Evolutionary conservation across 2,329 filamentous ascomycete genomes (phyloP).

Genomic region (Lasiodiplodia theobromae): DNA sequence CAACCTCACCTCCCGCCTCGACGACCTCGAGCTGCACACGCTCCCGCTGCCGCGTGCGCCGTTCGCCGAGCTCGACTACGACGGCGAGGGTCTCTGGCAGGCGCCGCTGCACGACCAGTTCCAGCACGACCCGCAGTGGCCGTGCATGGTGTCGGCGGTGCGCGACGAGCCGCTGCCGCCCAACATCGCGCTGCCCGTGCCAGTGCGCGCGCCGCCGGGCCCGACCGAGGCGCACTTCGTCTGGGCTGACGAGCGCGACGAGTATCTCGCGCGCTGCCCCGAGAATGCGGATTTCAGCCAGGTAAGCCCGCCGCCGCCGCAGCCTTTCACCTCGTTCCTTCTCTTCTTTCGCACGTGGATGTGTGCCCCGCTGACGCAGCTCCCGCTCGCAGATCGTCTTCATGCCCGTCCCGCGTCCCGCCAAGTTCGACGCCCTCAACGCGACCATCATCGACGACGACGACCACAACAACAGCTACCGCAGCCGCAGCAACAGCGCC

Average conservation of each 20-base stretch:
- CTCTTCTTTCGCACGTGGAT: background rate
- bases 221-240: background rate
- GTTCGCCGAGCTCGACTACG: too few species aligned
- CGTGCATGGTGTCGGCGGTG: background rate
- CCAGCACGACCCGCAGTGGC: background rate
- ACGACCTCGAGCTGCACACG: background rate
- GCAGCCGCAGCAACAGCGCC: too few species aligned
- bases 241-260: constrained; percentile 4
- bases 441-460: background rate
- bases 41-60: too few species aligned
- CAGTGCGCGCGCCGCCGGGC: background rate
- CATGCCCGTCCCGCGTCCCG: background rate
- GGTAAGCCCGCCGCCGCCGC: background rate
- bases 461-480: background rate
- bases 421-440: too few species aligned
- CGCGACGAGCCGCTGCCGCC: background rate
- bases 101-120: background rate
- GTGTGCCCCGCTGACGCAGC: background rate
- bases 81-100: background rate
- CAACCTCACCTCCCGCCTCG: background rate
- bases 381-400: background rate
- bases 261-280: background rate
- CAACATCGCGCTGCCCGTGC: background rate
- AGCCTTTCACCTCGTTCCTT: background rate
- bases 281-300: background rate